These are phyloP conservation scores for Fusarium transvaalense DNA, from an alignment of 2,329 filamentous ascomycete genomes.

Conservation along the genomic window DNA sequence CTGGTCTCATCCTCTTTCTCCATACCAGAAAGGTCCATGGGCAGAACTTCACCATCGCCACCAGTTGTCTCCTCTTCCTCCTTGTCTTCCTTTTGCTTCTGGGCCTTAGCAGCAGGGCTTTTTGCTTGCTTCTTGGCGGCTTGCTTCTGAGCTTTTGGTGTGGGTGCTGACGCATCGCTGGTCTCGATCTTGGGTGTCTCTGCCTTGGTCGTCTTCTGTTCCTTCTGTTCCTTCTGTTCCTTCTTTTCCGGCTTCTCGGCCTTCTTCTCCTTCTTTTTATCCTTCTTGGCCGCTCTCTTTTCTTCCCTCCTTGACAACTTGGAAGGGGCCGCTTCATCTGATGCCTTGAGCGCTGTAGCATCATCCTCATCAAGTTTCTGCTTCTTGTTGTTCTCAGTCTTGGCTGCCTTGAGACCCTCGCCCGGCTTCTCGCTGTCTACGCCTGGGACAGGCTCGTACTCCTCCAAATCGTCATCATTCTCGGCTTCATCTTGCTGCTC, in stretches of 20 bases:
- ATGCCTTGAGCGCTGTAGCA: constrained; percentile 41
- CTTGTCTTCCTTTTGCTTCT: constrained; percentile 41
- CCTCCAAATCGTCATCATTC: constrained; percentile 61
- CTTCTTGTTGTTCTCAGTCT: constrained; percentile 68
- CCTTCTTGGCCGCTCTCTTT: constrained; percentile 64
- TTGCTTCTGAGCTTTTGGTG: constrained; percentile 46
- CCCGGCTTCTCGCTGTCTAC: constrained; percentile 71
- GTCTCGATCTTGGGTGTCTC: constrained; percentile 53
- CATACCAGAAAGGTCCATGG: constrained; percentile 49
- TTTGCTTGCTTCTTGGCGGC: constrained; percentile 49
- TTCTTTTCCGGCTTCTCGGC: constrained; percentile 43
- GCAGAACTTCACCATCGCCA: constrained; percentile 36
- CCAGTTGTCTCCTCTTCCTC: constrained; percentile 25
- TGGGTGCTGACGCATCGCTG: constrained; percentile 33
- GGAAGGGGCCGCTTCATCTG: constrained; percentile 61
- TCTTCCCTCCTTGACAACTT: constrained; percentile 67
- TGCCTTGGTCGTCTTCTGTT: constrained; percentile 58
- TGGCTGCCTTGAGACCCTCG: constrained; percentile 70
- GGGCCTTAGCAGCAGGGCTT: constrained; percentile 17
- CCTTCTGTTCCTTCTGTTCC: constrained; percentile 48
- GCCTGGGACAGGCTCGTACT: constrained; percentile 62
- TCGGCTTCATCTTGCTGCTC: constrained; percentile 61
- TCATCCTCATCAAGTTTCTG: constrained; percentile 54
- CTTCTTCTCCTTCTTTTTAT: constrained; percentile 60
- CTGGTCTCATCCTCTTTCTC: constrained; percentile 60